A percentile compares a stretch with the other conserved stretches of the same genome.
These are phyloP conservation scores for Lentithecium fluviatile DNA, from an alignment of 495 filamentous ascomycete species.

Conservation along the genomic window DNA sequence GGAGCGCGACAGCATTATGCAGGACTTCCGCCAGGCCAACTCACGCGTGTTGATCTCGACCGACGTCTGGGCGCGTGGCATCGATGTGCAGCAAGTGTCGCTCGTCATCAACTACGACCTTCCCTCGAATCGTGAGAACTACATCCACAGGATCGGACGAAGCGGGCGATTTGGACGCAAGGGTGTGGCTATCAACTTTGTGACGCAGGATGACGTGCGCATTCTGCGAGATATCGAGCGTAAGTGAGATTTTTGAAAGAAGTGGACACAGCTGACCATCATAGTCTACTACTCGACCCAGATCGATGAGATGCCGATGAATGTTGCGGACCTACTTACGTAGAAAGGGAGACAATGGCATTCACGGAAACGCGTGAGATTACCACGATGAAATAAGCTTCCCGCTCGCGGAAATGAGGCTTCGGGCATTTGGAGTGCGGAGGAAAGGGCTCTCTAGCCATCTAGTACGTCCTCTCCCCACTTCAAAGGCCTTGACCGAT, in stretches of 20 bases:
- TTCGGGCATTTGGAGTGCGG: constrained; percentile 6
- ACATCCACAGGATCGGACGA: constrained; percentile 97
- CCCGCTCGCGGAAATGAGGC: background rate
- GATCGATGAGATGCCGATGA: constrained; percentile 99
- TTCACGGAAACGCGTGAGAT: background rate
- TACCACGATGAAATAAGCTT: background rate
- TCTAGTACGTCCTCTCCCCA: constrained; percentile 1
- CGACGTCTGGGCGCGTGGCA: constrained; percentile 95
- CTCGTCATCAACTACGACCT: constrained; percentile 99
- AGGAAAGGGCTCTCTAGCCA: constrained; percentile 18
- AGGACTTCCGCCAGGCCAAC: constrained; percentile 95
- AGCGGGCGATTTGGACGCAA: constrained; percentile 95
- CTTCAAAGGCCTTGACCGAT: too few species aligned
- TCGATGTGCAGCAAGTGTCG: constrained; percentile 99
- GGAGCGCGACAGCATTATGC: constrained; percentile 97
- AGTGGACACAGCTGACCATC: constrained; percentile 39
- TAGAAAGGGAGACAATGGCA: constrained; percentile 1
- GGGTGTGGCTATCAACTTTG: constrained; percentile 99
- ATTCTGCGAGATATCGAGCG: constrained; percentile 96
- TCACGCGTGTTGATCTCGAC: constrained; percentile 97
- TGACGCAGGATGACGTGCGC: constrained; percentile 94
- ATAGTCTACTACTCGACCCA: constrained; percentile 92
- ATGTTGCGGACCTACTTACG: constrained; percentile 45
- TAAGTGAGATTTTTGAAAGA: constrained; percentile 41
- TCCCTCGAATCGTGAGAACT: constrained; percentile 98